Base-by-base conservation (phyloP, 352 stramenopile species). In the Phytophthora crassamura region DNA sequence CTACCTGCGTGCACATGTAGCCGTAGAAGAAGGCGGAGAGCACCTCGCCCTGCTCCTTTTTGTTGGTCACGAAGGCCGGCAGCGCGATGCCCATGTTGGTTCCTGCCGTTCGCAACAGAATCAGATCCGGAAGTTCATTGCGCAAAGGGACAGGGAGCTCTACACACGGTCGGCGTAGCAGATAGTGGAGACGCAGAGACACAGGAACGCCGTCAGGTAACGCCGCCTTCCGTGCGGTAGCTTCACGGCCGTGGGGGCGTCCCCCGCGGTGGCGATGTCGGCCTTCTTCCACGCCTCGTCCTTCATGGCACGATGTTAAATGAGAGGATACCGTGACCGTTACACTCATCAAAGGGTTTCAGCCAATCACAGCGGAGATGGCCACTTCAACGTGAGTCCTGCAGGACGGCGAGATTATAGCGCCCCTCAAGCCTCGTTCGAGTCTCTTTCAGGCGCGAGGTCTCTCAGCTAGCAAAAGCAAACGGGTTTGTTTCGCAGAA, bases 41-140 rank as follows among this genome's bases (percentile, higher is more conserved):
- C 40, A 96, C 75, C 59, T 92, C 82, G 0, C 88, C 86, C 59
- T 96, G 88, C 48, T 91, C 78, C 16, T 77, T 78, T 58, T 93
- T 93, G 69, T 83, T 74, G 45, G 75, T 70, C 15, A 94, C 74
- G 53, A 96, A 93, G 11, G 84, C 74, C 20, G 86, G 82, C 45
- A 95, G 76, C 35, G 86, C 86, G 42, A 96, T 93, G 49, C 88
- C 86, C 64, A 96, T 96, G 64, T 96, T 96, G 57, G 88, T 94
- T 64, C 84, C 84, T 92, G 55, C 25, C n/a, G 25, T 22, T 36
- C 35, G 55, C 25, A 45, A 34, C 45, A 49, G n/a, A 60, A 64
- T 61, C 50, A 61, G 39, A 72, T 57, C 66, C 6, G 25, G 9
- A 28, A 55, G 18, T n/a, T 45, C 10, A 33, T 35, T 28, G 20